Evolutionary conservation across 768 basidiomycete genomes (phyloP).

Genomic region (Rhizopogon sp.): DNA sequence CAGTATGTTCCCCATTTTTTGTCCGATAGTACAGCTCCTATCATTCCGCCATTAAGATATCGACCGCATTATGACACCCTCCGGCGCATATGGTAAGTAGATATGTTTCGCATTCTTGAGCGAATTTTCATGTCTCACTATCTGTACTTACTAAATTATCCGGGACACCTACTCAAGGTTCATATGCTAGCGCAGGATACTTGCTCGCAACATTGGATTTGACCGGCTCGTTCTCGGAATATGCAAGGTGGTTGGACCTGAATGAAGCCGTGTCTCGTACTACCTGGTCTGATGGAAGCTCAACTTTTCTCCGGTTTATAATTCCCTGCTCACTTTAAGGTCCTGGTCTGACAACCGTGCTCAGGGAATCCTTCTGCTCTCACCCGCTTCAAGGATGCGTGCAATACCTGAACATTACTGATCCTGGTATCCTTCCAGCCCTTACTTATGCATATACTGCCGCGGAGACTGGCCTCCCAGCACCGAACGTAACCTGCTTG

Average conservation of each 20-base stretch:
- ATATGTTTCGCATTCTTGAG: not conserved
- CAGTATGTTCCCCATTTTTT: conserved; percentile 28
- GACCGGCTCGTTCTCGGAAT: conserved; percentile 33
- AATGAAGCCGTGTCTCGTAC: conserved; percentile 56
- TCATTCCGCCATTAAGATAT: conserved; percentile 36
- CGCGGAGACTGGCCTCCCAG: conserved; percentile 41
- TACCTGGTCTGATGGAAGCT: conserved; percentile 51
- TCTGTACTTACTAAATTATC: conserved; percentile 1
- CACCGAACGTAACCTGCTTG: conserved; percentile 58
- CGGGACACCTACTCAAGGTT: conserved; percentile 40
- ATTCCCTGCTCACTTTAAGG: not conserved
- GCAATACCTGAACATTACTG: conserved; percentile 44
- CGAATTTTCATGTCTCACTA: not conserved
- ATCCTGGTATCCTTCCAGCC: conserved; percentile 27
- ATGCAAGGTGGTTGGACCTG: conserved; percentile 65
- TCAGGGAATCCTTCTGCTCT: conserved; percentile 60
- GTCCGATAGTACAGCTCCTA: not conserved
- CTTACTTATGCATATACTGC: conserved; percentile 46
- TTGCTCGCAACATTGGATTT: conserved; percentile 45
- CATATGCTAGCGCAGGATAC: conserved; percentile 63
- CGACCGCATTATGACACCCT: conserved; percentile 42
- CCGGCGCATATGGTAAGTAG: conserved; percentile 57
- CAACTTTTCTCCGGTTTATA: conserved; percentile 44
- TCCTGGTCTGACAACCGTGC: not conserved
- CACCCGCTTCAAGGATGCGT: conserved; percentile 57